Percentiles rank a stretch among this genome's conserved stretches.
Evolutionary conservation across 768 basidiomycete species (phyloP).

Genomic region (Tephrocybe sp.): DNA sequence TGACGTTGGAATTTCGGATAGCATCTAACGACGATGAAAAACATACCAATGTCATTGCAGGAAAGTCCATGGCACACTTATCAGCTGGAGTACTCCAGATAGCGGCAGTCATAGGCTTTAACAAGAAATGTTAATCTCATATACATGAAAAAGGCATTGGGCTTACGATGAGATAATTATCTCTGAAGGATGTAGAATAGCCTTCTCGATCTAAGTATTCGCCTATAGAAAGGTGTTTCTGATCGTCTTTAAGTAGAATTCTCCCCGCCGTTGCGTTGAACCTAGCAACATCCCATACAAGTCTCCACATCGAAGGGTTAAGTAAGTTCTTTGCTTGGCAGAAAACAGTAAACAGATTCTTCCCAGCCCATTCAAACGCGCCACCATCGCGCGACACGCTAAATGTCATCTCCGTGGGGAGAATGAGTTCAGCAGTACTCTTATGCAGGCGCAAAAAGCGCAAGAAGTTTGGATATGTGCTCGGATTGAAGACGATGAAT

Average conservation of each 20-base stretch:
- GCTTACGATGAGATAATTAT: constrained; percentile 74
- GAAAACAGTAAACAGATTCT: constrained; percentile 60
- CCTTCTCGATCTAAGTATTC: constrained; percentile 62
- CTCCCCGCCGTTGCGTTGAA: constrained; percentile 71
- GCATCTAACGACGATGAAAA: background rate
- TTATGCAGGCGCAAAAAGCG: constrained; percentile 55
- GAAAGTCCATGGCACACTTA: constrained; percentile 68
- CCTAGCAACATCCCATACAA: constrained; percentile 68
- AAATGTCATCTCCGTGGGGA: constrained; percentile 77
- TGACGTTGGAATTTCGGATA: background rate
- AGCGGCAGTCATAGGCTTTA: constrained; percentile 76
- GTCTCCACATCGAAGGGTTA: constrained; percentile 67
- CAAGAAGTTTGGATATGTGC: constrained; percentile 78
- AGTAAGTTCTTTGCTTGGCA: constrained; percentile 63
- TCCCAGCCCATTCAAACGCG: constrained; percentile 76
- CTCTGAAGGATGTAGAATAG: constrained; percentile 66
- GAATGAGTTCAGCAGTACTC: constrained; percentile 41
- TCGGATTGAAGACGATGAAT: constrained; percentile 69
- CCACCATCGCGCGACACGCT: constrained; percentile 72
- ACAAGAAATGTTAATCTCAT: background rate
- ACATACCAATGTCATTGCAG: constrained; percentile 60
- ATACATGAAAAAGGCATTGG: background rate
- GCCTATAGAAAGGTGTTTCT: constrained; percentile 51
- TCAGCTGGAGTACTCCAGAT: constrained; percentile 81
- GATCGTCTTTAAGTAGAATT: constrained; percentile 34